These are phyloP conservation scores for Saccharomycopsis hybrid DNA, from an alignment of 1,139 yeast species.

Conservation along the genomic window DNA sequence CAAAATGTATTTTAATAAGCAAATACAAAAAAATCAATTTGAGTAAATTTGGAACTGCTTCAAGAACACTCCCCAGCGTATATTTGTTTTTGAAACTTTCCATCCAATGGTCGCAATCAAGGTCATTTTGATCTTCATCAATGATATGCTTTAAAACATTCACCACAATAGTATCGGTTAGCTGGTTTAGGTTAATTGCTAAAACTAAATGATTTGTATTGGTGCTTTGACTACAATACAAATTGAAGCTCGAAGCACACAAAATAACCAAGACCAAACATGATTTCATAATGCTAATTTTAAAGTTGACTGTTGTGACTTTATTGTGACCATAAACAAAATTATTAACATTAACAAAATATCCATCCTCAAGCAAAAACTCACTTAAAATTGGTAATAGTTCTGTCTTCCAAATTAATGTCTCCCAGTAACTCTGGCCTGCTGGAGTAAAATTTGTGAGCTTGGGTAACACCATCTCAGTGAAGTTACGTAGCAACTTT, in stretches of 20 bases:
- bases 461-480: not conserved
- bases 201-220: too few relatives aligned
- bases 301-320: not conserved
- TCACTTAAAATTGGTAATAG: not conserved
- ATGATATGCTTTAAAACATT: too few relatives aligned
- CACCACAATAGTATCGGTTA: too few relatives aligned
- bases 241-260: not conserved
- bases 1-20: too few relatives aligned
- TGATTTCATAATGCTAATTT: not conserved
- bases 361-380: not conserved
- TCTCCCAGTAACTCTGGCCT: slow-evolving; percentile 5
- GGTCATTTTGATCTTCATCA: too few relatives aligned
- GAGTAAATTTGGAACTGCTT: too few relatives aligned
- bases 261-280: not conserved
- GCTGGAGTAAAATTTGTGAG: not conserved
- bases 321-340: not conserved
- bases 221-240: not conserved
- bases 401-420: slow-evolving; percentile 3
- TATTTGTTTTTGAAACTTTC: too few relatives aligned
- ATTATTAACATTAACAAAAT: not conserved
- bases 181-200: too few relatives aligned
- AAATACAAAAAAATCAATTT: too few relatives aligned
- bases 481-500: not conserved
- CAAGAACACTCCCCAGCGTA: too few relatives aligned
- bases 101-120: too few relatives aligned